Conservation (phyloP, 1,139 yeast genomes). For the Pichia norvegensis region DNA sequence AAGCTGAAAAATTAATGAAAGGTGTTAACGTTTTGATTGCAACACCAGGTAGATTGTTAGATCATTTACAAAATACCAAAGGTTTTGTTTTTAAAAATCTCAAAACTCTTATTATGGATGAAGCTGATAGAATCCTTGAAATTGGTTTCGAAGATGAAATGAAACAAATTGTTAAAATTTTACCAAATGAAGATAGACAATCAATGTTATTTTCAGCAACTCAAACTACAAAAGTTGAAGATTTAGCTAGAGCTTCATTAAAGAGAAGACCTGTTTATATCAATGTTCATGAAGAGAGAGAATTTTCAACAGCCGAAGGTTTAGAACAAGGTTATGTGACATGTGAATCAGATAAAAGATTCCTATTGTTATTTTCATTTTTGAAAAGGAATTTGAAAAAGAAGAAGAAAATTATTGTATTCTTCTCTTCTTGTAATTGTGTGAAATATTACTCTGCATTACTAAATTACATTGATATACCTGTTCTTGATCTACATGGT, state of each 20-base stretch:
- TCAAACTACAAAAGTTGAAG: slow-evolving; percentile 97
- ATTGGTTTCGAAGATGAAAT: slow-evolving; percentile 98
- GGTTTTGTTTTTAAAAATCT: slow-evolving; percentile 93
- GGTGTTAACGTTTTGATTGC: slow-evolving; percentile 94
- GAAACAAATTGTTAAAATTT: slow-evolving; percentile 89
- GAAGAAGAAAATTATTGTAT: slow-evolving; percentile 90
- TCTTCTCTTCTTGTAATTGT: slow-evolving; percentile 91
- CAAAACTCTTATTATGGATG: slow-evolving; percentile 90
- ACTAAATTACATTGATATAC: slow-evolving; percentile 88
- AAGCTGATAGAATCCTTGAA: slow-evolving; percentile 93
- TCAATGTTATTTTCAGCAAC: slow-evolving; percentile 97
- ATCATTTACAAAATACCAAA: slow-evolving; percentile 90
- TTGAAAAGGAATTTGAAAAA: slow-evolving; percentile 85
- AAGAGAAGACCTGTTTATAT: slow-evolving; percentile 94
- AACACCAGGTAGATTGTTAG: slow-evolving; percentile 94
- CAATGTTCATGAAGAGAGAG: slow-evolving; percentile 81
- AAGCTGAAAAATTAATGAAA: slow-evolving; percentile 85
- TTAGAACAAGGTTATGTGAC: slow-evolving; percentile 97
- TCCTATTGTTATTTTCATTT: slow-evolving; percentile 82
- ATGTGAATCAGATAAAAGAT: slow-evolving; percentile 92
- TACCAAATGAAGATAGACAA: slow-evolving; percentile 92
- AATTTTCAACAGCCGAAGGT: slow-evolving; percentile 89
- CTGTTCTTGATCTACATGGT: slow-evolving; percentile 93
- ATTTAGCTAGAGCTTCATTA: slow-evolving; percentile 90
- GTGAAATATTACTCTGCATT: slow-evolving; percentile 94